Evolutionary conservation across 179 eudicot species (phyloP).

Genomic region (Vitellaria paradoxa): DNA sequence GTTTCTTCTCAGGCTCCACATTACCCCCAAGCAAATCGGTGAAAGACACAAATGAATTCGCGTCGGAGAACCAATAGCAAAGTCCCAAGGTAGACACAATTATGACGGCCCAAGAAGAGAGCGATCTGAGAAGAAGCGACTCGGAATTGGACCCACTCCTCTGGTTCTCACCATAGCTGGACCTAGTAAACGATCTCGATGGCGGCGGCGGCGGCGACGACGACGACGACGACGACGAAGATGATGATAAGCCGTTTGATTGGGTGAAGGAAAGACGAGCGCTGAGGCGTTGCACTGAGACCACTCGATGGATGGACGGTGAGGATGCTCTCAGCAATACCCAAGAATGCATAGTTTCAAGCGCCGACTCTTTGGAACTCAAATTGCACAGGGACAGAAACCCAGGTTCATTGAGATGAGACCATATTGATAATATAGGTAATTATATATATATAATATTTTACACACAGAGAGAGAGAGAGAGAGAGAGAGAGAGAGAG

Average conservation of each 20-base stretch:
- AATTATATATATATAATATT: neutral
- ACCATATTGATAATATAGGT: neutral
- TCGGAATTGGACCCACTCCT: neutral
- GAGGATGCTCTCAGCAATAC: constrained; percentile 34
- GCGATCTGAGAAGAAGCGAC: constrained; percentile 22
- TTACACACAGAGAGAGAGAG: neutral
- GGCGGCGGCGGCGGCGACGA: neutral
- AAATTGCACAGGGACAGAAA: neutral
- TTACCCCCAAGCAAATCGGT: constrained; percentile 40
- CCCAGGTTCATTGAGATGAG: neutral
- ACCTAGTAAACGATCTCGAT: constrained; percentile 9
- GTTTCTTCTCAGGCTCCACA: constrained; percentile 30
- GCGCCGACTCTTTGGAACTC: neutral
- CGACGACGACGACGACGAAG: neutral
- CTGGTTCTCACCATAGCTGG: neutral
- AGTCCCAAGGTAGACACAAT: constrained; percentile 53
- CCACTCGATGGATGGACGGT: constrained; percentile 22
- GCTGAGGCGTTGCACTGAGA: constrained; percentile 25
- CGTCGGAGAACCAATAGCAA: constrained; percentile 28
- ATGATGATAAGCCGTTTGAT: constrained; percentile 25
- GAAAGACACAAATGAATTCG: constrained; percentile 26
- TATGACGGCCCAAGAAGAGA: constrained; percentile 38
- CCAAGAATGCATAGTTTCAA: constrained; percentile 46
- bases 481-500: neutral
- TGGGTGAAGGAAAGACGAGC: constrained; percentile 23